These are phyloP conservation scores for Aurantiochytrium sp. DNA, from an alignment of 108 stramenopile genomes.

Conservation along the genomic window DNA sequence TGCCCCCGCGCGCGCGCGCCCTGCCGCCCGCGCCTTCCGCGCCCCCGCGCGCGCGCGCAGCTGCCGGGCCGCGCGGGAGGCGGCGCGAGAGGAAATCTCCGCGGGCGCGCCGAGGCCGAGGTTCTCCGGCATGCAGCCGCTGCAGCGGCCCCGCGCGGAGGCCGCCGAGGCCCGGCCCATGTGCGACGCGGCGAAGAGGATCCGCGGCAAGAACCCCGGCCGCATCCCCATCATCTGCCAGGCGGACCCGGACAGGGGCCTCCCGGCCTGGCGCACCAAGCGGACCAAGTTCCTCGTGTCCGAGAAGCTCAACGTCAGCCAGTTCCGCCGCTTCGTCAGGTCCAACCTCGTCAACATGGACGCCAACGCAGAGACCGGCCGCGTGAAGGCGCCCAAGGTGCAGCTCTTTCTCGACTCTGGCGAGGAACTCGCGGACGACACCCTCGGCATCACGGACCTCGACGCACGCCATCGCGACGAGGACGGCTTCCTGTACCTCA, in stretches of 20 bases:
- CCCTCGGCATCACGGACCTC: not conserved
- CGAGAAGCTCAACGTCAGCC: conserved; percentile 8
- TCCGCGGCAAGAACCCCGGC: conserved; percentile 9
- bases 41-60: too few relatives aligned
- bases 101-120: too few relatives aligned
- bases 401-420: not conserved
- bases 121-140: too few relatives aligned
- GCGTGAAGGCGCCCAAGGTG: not conserved
- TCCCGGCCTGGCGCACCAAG: not conserved
- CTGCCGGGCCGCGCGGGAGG: too few relatives aligned
- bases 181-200: not conserved
- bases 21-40: too few relatives aligned
- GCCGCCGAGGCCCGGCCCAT: not conserved
- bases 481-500: conserved; percentile 17
- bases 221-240: not conserved
- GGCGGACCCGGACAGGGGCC: not conserved
- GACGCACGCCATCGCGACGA: not conserved
- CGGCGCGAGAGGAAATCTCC: too few relatives aligned
- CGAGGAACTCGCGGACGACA: not conserved
- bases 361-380: not conserved
- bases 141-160: too few relatives aligned
- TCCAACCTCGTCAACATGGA: not conserved
- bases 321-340: not conserved
- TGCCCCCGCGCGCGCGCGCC: too few relatives aligned
- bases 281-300: not conserved